Percentiles rank a stretch among this genome's conserved stretches.
Conservation (phyloP, 805 yeast genomes). For the Kodamaea neixiangensis region DNA sequence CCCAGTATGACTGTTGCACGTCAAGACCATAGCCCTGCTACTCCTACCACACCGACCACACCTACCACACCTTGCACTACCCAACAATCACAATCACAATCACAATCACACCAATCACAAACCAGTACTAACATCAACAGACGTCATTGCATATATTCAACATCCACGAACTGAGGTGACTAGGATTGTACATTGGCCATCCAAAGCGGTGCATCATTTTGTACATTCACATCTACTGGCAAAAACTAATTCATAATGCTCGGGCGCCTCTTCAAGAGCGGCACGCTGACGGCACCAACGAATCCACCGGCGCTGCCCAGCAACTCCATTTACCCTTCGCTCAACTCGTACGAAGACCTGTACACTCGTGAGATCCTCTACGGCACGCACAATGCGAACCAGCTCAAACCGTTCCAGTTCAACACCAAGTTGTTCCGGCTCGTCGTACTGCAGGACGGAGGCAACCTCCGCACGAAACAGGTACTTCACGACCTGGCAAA, state of each 20-base stretch:
- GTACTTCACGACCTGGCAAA: slow-evolving; percentile 48
- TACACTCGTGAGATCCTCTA: slow-evolving; percentile 49
- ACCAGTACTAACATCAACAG: neutral
- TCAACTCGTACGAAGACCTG: slow-evolving; percentile 43
- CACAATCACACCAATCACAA: neutral
- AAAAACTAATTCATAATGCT: slow-evolving; percentile 14
- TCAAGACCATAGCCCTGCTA: too few relatives aligned
- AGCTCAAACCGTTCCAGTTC: slow-evolving; percentile 27
- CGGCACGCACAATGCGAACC: slow-evolving; percentile 37
- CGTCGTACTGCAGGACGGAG: slow-evolving; percentile 54
- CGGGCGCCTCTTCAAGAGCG: slow-evolving; percentile 18
- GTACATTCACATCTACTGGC: neutral
- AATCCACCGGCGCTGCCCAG: slow-evolving; percentile 8
- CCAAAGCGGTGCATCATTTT: neutral
- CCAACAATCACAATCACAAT: neutral
- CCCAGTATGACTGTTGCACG: too few relatives aligned
- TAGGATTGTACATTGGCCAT: neutral
- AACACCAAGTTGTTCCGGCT: slow-evolving; percentile 40
- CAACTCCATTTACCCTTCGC: neutral
- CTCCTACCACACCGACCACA: neutral
- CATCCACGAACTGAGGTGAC: neutral
- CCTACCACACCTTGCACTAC: neutral
- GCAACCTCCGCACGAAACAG: slow-evolving; percentile 46
- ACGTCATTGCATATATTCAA: neutral
- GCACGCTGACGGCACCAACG: slow-evolving; percentile 8